Evolutionary conservation across 2,329 filamentous ascomycete species (phyloP).

Genomic region (Ophiocordyceps sinensis): DNA sequence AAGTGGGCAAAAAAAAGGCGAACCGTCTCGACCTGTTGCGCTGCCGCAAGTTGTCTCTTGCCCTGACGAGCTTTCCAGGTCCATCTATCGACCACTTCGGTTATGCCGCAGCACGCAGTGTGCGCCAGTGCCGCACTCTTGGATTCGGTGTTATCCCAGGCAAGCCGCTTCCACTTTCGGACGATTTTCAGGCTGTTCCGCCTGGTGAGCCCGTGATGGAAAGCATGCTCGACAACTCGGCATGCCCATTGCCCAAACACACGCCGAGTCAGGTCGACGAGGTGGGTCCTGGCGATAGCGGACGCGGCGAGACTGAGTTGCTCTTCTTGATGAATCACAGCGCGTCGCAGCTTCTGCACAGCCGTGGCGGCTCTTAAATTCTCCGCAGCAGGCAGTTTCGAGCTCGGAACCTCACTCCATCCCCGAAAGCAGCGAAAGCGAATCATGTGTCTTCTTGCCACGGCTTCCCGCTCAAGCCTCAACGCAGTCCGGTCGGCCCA

Average conservation of each 20-base stretch:
- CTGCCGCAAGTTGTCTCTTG: slow-evolving; percentile 1
- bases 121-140: neutral
- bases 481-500: slow-evolving; percentile 55
- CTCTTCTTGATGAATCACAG: slow-evolving; percentile 11
- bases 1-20: slow-evolving; percentile 11
- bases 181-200: slow-evolving; percentile 4
- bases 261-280: slow-evolving; percentile 6
- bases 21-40: slow-evolving; percentile 4
- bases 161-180: neutral
- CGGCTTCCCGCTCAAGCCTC: slow-evolving; percentile 49
- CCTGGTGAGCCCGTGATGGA: slow-evolving; percentile 7
- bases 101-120: neutral
- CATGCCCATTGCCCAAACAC: slow-evolving; percentile 15
- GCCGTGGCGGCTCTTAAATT: slow-evolving; percentile 14
- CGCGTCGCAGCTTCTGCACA: slow-evolving; percentile 19
- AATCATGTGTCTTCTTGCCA: slow-evolving; percentile 57
- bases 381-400: slow-evolving; percentile 14
- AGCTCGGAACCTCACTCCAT: slow-evolving; percentile 19
- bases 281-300: slow-evolving; percentile 8
- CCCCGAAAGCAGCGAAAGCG: slow-evolving; percentile 30
- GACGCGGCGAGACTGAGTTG: slow-evolving; percentile 12
- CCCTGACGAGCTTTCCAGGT: neutral
- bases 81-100: neutral
- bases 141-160: neutral
- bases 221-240: slow-evolving; percentile 8